Evolutionary conservation across 2,329 filamentous ascomycete genomes (phyloP), one percentile per base, ranked within the genome.

Genomic region (Dothideomycetes sp.): DNA sequence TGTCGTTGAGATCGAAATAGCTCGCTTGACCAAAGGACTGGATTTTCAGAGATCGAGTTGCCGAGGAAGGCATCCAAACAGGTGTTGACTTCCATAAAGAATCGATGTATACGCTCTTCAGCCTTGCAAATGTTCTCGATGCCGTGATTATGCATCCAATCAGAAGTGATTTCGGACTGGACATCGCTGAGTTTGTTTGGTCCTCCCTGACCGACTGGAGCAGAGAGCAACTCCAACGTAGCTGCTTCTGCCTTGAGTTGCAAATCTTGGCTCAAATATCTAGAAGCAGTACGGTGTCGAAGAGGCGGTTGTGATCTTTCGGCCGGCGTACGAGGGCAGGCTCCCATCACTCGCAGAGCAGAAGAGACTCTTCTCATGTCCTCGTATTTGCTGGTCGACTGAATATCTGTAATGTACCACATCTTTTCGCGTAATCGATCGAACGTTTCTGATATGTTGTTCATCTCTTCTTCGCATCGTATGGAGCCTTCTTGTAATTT

Each of bases 341-440:
- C 70, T 47, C 80, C 83, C 91, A 98, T 96, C 6, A 83, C 86
- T 61, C 91, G 93, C 35, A 98, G 67, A 4, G 89, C 91, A 45
- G 84, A 74, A 5, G 87, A 84, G 33, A 96, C 81, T 49, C 89
- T 85, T 44, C 81, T 80, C 27, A 85, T 86, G 51, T 93, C 82
- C 45, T 91, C 84, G 53, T 95, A 96, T 8, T 80, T 78, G 34
- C 80, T 83, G 4, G 91, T 95, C 53, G 89, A 88, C 47, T 85
- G 82, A 19, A 96, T 88, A 59, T 95, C 87, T 1, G 84, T 89
- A 45, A 91, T 84, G 58, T 94, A 98, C 91, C 91, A 98, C 84
- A 96, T 94, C 69, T 96, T 96, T 59, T 94, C 84, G 29, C 91
- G 78, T 27, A 95, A 70, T 16, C 82, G 79, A 43, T 80, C 76